Conservation (phyloP, 2,329 filamentous ascomycete species). For the Colletotrichum viniferum region DNA sequence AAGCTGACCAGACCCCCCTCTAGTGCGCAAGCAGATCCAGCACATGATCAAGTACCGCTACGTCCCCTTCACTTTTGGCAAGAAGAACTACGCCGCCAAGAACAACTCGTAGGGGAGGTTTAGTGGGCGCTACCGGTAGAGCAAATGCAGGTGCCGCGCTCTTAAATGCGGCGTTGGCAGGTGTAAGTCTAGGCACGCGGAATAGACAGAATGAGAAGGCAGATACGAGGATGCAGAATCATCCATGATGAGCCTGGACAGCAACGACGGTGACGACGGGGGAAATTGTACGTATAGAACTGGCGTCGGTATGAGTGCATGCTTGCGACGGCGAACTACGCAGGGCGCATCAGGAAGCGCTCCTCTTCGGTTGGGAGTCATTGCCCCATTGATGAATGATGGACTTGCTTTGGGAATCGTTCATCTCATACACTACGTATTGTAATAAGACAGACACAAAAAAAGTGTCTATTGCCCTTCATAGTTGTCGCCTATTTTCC, state of each 20-base stretch:
- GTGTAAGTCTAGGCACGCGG: conserved; percentile 13
- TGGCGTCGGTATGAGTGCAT: conserved; percentile 9
- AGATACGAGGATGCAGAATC: background rate
- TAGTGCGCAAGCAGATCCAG: conserved; percentile 98
- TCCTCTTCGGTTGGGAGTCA: conserved; percentile 4
- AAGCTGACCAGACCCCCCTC: conserved; percentile 5
- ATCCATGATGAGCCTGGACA: background rate
- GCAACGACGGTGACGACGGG: conserved; percentile 1
- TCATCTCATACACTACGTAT: conserved; percentile 17
- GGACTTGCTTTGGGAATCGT: conserved; percentile 12
- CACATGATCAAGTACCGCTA: conserved; percentile 99
- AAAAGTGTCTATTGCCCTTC: background rate
- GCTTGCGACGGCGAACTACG: conserved; percentile 14
- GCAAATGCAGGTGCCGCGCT: background rate
- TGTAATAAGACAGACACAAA: conserved; percentile 15
- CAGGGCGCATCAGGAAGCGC: conserved; percentile 9
- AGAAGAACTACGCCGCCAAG: conserved; percentile 76
- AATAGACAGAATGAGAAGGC: conserved; percentile 3
- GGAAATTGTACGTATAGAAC: conserved; percentile 15
- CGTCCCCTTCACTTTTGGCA: conserved; percentile 91
- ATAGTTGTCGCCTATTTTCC: background rate
- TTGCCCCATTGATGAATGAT: conserved; percentile 15
- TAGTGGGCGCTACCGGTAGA: background rate
- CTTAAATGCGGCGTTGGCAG: background rate
- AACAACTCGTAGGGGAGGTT: conserved; percentile 49